A percentile compares a stretch with the other conserved stretches of the same genome.
These are phyloP conservation scores for Eucalyptus marginata DNA, from an alignment of 345 rosid species.

Conservation along the genomic window DNA sequence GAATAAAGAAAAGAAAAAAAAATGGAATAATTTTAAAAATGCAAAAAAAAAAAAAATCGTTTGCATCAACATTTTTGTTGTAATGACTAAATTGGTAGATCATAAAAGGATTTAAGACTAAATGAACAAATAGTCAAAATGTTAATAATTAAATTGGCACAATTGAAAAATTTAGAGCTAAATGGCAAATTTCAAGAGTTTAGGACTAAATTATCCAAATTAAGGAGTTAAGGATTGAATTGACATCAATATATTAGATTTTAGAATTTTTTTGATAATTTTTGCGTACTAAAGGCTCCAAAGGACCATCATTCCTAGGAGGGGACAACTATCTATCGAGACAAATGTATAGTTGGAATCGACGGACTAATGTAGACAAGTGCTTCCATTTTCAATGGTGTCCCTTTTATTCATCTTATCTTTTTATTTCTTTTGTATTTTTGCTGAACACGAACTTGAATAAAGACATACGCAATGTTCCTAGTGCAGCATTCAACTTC, in stretches of 20 bases:
- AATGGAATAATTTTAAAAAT: too few relatives aligned
- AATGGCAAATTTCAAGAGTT: background rate
- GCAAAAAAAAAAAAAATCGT: background rate
- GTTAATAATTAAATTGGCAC: accelerated
- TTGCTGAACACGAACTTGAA: background rate
- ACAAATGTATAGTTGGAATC: background rate
- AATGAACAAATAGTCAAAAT: accelerated
- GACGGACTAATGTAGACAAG: background rate
- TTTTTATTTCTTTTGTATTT: background rate
- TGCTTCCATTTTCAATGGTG: background rate
- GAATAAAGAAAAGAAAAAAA: too few relatives aligned
- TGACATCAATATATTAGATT: background rate
- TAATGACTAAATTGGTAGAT: background rate
- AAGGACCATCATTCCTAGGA: background rate
- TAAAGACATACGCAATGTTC: background rate
- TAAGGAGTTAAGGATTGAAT: background rate
- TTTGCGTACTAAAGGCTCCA: background rate
- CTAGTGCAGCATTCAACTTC: background rate
- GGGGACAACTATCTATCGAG: background rate
- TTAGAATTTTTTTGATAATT: too few relatives aligned
- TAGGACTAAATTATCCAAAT: background rate
- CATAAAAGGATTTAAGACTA: background rate
- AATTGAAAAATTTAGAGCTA: background rate
- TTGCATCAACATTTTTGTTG: too few relatives aligned
- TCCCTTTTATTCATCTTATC: background rate